phyloP scores from a whole-genome alignment of 75 land plant genomes.

The Sequoiadendron giganteum region DNA sequence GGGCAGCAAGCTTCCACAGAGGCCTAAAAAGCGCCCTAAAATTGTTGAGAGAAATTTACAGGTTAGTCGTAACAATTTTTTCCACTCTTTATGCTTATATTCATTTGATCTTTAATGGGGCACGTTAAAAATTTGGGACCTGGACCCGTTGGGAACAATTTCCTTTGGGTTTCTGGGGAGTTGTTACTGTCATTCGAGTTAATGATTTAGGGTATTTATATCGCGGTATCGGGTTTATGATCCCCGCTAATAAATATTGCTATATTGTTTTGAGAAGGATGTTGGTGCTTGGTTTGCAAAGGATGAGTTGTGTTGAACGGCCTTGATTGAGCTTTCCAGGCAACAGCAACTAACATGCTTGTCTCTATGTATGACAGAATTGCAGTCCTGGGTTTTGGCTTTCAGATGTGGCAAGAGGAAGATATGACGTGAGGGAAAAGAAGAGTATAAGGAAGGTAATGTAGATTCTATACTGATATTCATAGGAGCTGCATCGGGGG shows the following conservation, averaged over 20 bases:
- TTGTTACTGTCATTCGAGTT: neutral
- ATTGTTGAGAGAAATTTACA: conserved; percentile 22
- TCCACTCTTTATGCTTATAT: neutral
- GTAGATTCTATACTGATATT: neutral
- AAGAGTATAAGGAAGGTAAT: conserved; percentile 27
- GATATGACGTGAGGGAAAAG: conserved; percentile 38
- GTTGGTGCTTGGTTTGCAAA: neutral
- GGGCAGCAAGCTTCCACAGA: conserved; percentile 34
- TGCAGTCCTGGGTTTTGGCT: conserved; percentile 29
- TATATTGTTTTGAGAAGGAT: neutral
- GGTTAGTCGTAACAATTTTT: neutral
- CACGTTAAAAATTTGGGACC: neutral
- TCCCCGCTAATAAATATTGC: neutral
- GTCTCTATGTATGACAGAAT: conserved; percentile 17
- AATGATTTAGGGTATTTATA: neutral
- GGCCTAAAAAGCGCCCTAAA: conserved; percentile 33
- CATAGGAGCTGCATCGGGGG: neutral
- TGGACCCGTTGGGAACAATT: neutral
- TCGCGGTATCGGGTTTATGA: neutral
- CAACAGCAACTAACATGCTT: neutral
- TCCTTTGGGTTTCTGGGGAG: neutral
- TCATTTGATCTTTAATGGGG: neutral
- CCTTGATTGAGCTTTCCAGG: neutral
- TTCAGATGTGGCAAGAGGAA: conserved; percentile 18
- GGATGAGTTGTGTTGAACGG: neutral